phyloP scores from a whole-genome alignment of 176 grass and related monocot species.

The Zoysia japonica region DNA sequence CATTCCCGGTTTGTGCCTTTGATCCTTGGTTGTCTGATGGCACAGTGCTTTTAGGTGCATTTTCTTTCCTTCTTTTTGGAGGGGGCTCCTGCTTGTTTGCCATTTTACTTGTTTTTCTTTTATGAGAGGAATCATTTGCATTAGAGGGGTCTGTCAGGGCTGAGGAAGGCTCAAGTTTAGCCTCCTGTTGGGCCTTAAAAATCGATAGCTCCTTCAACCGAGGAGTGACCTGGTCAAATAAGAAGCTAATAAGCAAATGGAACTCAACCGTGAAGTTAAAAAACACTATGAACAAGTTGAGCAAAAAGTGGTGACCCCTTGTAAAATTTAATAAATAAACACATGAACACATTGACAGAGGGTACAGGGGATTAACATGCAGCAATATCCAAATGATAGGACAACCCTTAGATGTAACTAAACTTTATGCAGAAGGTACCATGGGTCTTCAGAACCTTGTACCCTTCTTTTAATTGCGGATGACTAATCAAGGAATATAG shows the following conservation, averaged over 20 bases:
- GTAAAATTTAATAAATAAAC: slow-evolving; percentile 15
- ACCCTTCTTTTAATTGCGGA: background rate
- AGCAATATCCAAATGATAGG: slow-evolving; percentile 1
- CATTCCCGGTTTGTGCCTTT: slow-evolving; percentile 41
- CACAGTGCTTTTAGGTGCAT: slow-evolving; percentile 37
- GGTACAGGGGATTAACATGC: background rate
- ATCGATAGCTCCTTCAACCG: slow-evolving; percentile 80
- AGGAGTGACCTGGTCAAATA: slow-evolving; percentile 62
- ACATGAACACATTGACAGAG: background rate
- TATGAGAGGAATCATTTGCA: slow-evolving; percentile 57
- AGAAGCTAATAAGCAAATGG: background rate
- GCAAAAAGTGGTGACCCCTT: background rate
- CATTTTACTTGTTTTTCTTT: slow-evolving; percentile 79
- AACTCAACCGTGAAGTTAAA: slow-evolving; percentile 16
- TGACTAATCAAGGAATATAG: slow-evolving; percentile 24
- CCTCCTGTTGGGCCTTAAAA: slow-evolving; percentile 79
- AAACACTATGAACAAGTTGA: background rate
- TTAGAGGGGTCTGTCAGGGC: slow-evolving; percentile 43
- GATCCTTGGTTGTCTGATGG: slow-evolving; percentile 40
- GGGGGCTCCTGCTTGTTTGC: slow-evolving; percentile 56
- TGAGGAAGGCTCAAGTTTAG: slow-evolving; percentile 52
- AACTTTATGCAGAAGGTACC: slow-evolving; percentile 15
- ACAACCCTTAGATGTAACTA: slow-evolving; percentile 1
- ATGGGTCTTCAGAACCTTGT: background rate
- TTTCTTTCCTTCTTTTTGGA: slow-evolving; percentile 78